These are phyloP conservation scores for Arthroderma sp. DNA, from an alignment of 2,329 filamentous ascomycete species.

Conservation along the genomic window DNA sequence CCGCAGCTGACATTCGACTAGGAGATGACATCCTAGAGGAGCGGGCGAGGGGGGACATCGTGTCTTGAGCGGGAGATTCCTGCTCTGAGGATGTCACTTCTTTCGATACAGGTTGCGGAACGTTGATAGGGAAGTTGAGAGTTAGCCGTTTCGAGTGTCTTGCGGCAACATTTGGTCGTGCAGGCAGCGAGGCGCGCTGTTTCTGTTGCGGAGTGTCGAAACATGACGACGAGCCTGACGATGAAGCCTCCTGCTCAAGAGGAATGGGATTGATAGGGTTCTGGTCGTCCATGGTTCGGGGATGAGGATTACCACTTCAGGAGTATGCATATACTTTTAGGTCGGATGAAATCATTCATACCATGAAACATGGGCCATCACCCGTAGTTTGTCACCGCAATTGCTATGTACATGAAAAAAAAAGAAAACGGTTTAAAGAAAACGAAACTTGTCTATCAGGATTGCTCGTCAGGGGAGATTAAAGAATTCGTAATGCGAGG, in stretches of 20 bases:
- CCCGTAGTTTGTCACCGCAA: too few species aligned
- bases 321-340: too few species aligned
- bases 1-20: conserved; percentile 14
- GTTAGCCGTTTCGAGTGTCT: conserved; percentile 34
- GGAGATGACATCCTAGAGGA: conserved; percentile 22
- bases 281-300: conserved; percentile 8
- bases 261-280: neutral
- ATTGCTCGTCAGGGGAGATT: too few species aligned
- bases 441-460: too few species aligned
- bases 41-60: conserved; percentile 22
- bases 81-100: conserved; percentile 6
- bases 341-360: too few species aligned
- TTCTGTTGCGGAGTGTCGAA: conserved; percentile 10
- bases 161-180: conserved; percentile 22
- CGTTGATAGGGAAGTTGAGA: conserved; percentile 34
- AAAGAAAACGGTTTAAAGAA: too few species aligned
- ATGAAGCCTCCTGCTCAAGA: conserved; percentile 1
- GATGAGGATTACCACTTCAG: too few species aligned
- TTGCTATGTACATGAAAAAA: too few species aligned
- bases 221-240: conserved; percentile 1
- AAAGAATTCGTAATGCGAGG: too few species aligned
- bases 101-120: conserved; percentile 16
- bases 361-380: too few species aligned
- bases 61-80: conserved; percentile 18
- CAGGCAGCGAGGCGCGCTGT: conserved; percentile 22